Base-by-base conservation (phyloP, 1,139 yeast species). In the Scheffersomyces segobiensis region DNA sequence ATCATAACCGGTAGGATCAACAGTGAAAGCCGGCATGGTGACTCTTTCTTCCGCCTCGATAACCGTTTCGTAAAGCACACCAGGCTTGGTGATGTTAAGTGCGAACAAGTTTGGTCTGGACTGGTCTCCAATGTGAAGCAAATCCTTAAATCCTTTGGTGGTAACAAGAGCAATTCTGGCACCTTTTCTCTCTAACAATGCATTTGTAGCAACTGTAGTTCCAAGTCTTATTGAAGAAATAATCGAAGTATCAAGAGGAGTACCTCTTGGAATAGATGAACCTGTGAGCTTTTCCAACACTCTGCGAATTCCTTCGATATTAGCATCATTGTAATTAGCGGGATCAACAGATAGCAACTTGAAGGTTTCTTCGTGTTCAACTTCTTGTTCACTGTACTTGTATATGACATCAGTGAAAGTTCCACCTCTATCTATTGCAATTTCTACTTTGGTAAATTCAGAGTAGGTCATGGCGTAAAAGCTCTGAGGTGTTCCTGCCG, bases 161-260 rank as follows among this genome's bases (percentile, higher is more conserved):
- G 87, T 86, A 3, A 87, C 63, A 57, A 87, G 75, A 2, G 89
- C 91, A 62, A 87, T 85, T n/a, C 84, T 71, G 56, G 86, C 87
- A 55, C 92, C 92, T 65, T 87, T 86, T 58, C 92, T 78, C 64
- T 87, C 92, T 56, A 87, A 74, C 24, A 90, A 77, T 2, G 95
- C 93, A 69, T 86, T 86, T 0, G 96, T 90, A 1, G 96, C 95
- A 24, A 89, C 90, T 0, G 96, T 90, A 1, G 96, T 89, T 14
- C 96, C 96, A 85, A 89, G 85, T 61, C 93, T 79, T 50, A 89
- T 83, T 52, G 87, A 81, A 74, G 67, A 60, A 12, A 74, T 68
- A 53, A 75, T 73, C 22, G 79, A 66, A 19, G 79, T 78, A 50
- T 69, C 74, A 52, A 68, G 62, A 48, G 63, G 66, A 39, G 57